Evolutionary conservation across 2,329 filamentous ascomycete genomes (phyloP), one percentile per base, ranked within the genome.

Genomic region (Phaeosphaeriaceae sp.): DNA sequence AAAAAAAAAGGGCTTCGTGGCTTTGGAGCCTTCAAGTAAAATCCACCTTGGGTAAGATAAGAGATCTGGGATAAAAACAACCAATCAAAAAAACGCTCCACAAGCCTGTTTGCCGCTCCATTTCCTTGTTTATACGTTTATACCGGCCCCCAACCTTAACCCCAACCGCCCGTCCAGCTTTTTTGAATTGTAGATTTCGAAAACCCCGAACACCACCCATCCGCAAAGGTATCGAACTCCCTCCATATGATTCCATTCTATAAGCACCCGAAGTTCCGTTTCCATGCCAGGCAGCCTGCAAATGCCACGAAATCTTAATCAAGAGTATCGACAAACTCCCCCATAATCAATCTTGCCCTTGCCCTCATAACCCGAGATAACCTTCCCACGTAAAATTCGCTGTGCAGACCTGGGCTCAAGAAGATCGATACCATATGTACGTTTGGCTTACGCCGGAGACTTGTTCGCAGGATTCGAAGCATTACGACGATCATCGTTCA

Each of bases 401-500:
- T 65, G 59, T 63, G 60, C 62, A 66, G 63, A 71, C 68, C 59
- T 57, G 62, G 61, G 63, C 56, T 61, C 51, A 50, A 61, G 55
- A 64, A 64, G 63, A 66, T 66, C 60, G 61, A 68, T 68, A 62
- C 54, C 59, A 57, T 72, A 67, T 70, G 53, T 64, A 69, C 68
- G 62, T 58, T 49, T 48, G 40, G 48, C 52, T 64, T 74, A 75
- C 49, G 72, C 69, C 36, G 73, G 72, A 40, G 72, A 74, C 61
- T 74, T 74, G 65, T 64, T 73, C 43, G 69, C 63, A 29, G 70
- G 52, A 58, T 67, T 71, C n/a, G 66, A 63, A 15, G 70, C 73
- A 48, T 78, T 78, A 60, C 77, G 76, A 42, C 77, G 74, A 67
- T 78, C 76, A 34, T 79, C 87, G 68, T 86, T 84, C 61, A 94